Evolutionary conservation across 371 early-diverging fungal genomes (phyloP).

Genomic region (Syncephalastrum sp.): DNA sequence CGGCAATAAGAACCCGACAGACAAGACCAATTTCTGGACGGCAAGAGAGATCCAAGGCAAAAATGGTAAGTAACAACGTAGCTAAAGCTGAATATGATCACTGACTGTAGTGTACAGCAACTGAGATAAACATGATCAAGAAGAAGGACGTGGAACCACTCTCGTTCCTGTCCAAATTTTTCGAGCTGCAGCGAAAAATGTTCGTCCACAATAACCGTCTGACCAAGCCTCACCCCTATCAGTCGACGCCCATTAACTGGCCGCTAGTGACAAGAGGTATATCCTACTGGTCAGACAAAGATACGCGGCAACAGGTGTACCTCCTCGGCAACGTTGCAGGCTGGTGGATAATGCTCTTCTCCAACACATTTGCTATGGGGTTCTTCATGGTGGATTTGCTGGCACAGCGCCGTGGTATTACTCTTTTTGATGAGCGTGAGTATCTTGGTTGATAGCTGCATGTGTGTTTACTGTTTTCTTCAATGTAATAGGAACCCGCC

Average conservation of each 20-base stretch:
- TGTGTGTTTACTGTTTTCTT: conserved; percentile 60
- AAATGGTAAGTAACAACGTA: conserved; percentile 35
- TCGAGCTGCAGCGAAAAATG: conserved; percentile 84
- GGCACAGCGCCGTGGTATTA: conserved; percentile 62
- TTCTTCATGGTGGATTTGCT: conserved; percentile 59
- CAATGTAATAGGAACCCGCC: conserved; percentile 40
- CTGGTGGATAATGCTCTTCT: conserved; percentile 75
- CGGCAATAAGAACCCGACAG: conserved; percentile 79
- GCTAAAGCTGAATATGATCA: not conserved
- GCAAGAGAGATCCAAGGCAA: conserved; percentile 65
- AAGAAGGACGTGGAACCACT: conserved; percentile 31
- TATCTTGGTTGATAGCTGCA: conserved; percentile 50
- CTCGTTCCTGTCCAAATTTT: conserved; percentile 73
- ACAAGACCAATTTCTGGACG: conserved; percentile 71
- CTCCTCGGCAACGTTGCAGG: conserved; percentile 91
- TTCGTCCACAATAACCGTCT: conserved; percentile 82
- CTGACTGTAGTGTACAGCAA: conserved; percentile 13
- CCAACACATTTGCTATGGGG: conserved; percentile 54
- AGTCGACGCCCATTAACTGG: conserved; percentile 76
- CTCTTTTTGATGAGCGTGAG: conserved; percentile 43
- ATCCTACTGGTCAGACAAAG: conserved; percentile 81
- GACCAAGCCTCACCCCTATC: conserved; percentile 85
- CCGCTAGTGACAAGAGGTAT: conserved; percentile 83
- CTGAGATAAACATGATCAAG: conserved; percentile 19
- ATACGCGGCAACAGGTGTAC: conserved; percentile 79